Evolutionary conservation across 2,329 filamentous ascomycete genomes (phyloP).

Genomic region (Pseudogymnoascus sp.): DNA sequence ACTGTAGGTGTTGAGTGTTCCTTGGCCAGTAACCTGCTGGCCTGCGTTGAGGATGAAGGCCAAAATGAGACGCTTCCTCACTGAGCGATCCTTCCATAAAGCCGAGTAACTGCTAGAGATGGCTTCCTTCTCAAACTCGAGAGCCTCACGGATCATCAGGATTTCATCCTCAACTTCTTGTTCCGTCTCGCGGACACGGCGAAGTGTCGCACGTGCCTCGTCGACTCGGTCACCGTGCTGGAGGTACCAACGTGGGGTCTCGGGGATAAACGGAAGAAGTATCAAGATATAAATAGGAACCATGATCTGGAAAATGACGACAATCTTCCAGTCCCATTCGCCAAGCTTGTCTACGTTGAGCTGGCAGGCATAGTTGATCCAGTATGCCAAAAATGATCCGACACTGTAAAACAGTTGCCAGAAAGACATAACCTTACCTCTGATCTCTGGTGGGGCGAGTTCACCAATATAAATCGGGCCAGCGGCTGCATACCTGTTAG

Average conservation of each 20-base stretch:
- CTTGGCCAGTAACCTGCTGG: conserved; percentile 66
- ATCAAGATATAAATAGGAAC: conserved; percentile 54
- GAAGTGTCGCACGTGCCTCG: conserved; percentile 49
- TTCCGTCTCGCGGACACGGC: conserved; percentile 54
- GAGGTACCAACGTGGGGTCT: conserved; percentile 62
- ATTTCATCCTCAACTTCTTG: conserved; percentile 62
- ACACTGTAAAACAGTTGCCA: conserved; percentile 64
- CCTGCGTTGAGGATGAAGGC: conserved; percentile 62
- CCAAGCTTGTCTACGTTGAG: conserved; percentile 49
- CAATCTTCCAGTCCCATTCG: conserved; percentile 67
- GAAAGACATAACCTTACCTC: conserved; percentile 61
- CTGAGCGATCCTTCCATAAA: conserved; percentile 61
- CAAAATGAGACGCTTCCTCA: conserved; percentile 58
- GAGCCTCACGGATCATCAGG: conserved; percentile 55
- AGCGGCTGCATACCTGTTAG: conserved; percentile 38
- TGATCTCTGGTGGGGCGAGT: conserved; percentile 54
- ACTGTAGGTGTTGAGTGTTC: conserved; percentile 64
- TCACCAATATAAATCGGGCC: conserved; percentile 67
- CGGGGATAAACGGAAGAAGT: conserved; percentile 58
- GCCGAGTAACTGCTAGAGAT: conserved; percentile 56
- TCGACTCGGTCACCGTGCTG: conserved; percentile 53
- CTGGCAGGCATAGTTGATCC: conserved; percentile 57
- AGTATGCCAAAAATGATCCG: conserved; percentile 57
- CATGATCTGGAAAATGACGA: conserved; percentile 66
- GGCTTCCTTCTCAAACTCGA: conserved; percentile 65